Conservation (phyloP, 495 filamentous ascomycete genomes). For the Lasiosphaeriaceae sp. region DNA sequence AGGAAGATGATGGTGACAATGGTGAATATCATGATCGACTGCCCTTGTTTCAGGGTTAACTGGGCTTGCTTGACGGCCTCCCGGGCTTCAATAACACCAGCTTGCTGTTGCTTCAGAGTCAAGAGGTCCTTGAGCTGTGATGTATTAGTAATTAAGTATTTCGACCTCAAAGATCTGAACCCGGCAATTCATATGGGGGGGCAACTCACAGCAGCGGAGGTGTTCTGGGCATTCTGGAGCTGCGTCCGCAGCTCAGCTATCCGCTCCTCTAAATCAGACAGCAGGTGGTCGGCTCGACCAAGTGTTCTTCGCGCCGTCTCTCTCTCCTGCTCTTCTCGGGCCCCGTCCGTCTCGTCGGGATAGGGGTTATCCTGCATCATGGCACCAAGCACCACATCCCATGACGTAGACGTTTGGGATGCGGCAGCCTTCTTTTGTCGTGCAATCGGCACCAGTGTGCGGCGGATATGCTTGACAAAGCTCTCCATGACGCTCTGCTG, state of each 20-base stretch:
- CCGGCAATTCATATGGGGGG: neutral
- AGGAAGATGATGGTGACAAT: conserved; percentile 58
- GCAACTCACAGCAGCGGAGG: conserved; percentile 14
- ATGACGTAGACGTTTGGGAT: conserved; percentile 1
- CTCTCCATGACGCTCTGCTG: conserved; percentile 56
- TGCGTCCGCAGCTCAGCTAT: conserved; percentile 23
- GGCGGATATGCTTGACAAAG: conserved; percentile 53
- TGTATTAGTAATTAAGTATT: neutral
- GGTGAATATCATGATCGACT: conserved; percentile 63
- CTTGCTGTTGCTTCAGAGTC: conserved; percentile 62
- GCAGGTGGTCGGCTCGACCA: conserved; percentile 15
- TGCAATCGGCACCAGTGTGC: neutral
- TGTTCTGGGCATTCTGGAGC: conserved; percentile 21
- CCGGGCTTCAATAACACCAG: conserved; percentile 57
- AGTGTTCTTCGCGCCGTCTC: conserved; percentile 18
- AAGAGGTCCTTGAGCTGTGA: conserved; percentile 44
- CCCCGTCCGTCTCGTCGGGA: neutral
- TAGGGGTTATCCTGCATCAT: neutral
- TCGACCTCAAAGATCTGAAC: neutral
- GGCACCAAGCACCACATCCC: conserved; percentile 4
- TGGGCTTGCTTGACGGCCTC: conserved; percentile 54
- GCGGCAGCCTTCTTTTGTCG: neutral
- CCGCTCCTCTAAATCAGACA: conserved; percentile 14
- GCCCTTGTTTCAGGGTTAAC: conserved; percentile 55
- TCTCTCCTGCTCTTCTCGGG: neutral